phyloP scores from a whole-genome alignment of 495 filamentous ascomycete species.

The Pyrenula massariospora region DNA sequence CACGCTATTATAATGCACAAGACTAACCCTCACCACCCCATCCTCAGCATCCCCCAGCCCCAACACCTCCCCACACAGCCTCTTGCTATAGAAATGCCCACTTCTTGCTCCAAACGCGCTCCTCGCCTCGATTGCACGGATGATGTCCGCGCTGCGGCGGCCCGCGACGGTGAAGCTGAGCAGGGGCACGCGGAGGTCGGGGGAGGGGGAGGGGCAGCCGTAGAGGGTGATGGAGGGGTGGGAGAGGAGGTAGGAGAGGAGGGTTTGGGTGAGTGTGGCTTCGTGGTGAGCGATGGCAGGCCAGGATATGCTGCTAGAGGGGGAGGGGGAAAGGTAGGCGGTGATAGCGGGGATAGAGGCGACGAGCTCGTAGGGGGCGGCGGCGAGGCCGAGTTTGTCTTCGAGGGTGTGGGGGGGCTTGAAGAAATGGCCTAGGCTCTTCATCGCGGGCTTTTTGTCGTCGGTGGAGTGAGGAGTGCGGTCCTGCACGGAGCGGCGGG shows the following conservation, averaged over 20 bases:
- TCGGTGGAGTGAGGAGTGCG: too few species aligned
- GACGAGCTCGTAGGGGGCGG: slow-evolving; percentile 53
- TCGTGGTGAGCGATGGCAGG: slow-evolving; percentile 44
- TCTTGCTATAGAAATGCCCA: slow-evolving; percentile 56
- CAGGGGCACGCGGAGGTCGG: slow-evolving; percentile 43
- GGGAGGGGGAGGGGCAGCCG: slow-evolving; percentile 35
- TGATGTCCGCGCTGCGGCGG: slow-evolving; percentile 39
- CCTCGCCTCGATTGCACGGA: slow-evolving; percentile 47
- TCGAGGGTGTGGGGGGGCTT: slow-evolving; percentile 44
- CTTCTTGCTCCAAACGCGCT: slow-evolving; percentile 49
- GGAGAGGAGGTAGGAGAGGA: slow-evolving; percentile 42
- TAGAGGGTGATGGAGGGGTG: slow-evolving; percentile 39
- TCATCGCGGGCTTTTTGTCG: slow-evolving; percentile 29
- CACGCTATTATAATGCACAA: slow-evolving; percentile 68
- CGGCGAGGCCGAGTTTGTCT: slow-evolving; percentile 54
- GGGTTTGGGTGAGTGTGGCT: slow-evolving; percentile 37
- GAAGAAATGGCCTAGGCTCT: slow-evolving; percentile 55
- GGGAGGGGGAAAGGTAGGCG: slow-evolving; percentile 38
- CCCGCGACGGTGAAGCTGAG: slow-evolving; percentile 55
- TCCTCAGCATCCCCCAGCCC: slow-evolving; percentile 36
- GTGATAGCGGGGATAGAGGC: slow-evolving; percentile 44
- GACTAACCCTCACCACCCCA: slow-evolving; percentile 57
- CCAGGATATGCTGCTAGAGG: slow-evolving; percentile 28
- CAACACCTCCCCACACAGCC: slow-evolving; percentile 48
- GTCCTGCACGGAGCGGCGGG: slow-evolving; percentile 19